Conservation (phyloP, 345 rosid species). For the Corchorus capsularis region DNA sequence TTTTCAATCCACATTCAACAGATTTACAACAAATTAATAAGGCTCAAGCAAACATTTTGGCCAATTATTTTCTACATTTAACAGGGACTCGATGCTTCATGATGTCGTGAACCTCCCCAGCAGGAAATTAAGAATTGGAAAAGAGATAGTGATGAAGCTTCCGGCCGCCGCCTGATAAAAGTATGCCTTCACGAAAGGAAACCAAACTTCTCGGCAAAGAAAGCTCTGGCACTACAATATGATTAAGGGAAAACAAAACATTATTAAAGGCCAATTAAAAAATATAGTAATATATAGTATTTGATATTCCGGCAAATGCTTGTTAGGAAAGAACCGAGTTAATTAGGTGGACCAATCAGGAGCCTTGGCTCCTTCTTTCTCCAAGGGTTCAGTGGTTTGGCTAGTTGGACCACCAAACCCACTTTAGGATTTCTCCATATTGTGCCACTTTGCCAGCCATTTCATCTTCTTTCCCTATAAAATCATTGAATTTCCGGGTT, state of each 20-base stretch:
- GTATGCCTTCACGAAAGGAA: background rate
- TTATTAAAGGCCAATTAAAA: background rate
- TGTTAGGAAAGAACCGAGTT: background rate
- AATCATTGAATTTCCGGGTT: background rate
- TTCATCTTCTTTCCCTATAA: too few species aligned
- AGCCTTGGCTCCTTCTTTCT: background rate
- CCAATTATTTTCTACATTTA: background rate
- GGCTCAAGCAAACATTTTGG: too few species aligned
- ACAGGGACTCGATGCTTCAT: background rate
- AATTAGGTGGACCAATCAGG: background rate
- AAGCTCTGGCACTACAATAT: background rate
- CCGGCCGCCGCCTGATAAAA: background rate
- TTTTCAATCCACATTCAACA: too few species aligned
- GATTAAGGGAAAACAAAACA: background rate
- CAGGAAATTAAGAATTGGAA: background rate
- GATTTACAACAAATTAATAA: too few species aligned
- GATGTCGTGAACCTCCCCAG: background rate
- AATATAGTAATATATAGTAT: background rate
- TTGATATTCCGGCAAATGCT: background rate
- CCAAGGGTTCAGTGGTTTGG: slow-evolving; percentile 8
- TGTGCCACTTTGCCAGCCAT: background rate
- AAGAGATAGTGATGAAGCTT: background rate
- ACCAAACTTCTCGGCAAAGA: background rate
- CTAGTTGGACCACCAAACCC: slow-evolving; percentile 22
- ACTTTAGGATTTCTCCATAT: background rate